phyloP scores from a whole-genome alignment of 352 stramenopile species.

The Phytopythium litorale region DNA sequence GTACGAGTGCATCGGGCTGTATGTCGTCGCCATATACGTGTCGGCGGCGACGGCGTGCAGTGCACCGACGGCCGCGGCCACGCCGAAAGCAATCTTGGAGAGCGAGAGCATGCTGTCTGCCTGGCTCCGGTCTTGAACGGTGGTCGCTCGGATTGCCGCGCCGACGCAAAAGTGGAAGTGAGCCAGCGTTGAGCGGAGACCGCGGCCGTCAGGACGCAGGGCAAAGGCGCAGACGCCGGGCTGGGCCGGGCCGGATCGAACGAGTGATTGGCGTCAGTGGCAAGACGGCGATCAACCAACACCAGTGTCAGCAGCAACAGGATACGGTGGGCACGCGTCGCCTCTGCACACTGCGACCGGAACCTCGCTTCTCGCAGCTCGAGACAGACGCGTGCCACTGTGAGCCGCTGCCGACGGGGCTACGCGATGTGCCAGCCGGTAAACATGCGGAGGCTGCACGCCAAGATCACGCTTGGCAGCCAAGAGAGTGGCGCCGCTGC shows the following conservation, averaged over 20 bases:
- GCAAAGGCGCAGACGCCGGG: not conserved
- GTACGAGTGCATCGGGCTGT: constrained; percentile 48
- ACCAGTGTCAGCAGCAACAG: not conserved
- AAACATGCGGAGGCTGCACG: not conserved
- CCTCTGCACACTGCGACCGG: not conserved
- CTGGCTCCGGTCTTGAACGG: not conserved
- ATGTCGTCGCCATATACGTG: constrained; percentile 38
- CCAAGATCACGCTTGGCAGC: not conserved
- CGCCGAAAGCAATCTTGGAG: constrained; percentile 5
- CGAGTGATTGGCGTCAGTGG: not conserved
- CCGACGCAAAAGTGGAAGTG: constrained; percentile 6
- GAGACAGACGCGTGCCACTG: constrained; percentile 2
- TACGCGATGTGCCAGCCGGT: not conserved
- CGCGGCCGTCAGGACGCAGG: no score
- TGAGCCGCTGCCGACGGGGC: not conserved
- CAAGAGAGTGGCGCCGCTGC: not conserved
- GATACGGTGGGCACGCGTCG: not conserved
- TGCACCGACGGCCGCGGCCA: not conserved
- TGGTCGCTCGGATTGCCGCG: not conserved
- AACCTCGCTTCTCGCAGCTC: not conserved
- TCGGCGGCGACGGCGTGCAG: constrained; percentile 2
- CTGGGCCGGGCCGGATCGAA: not conserved
- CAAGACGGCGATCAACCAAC: not conserved
- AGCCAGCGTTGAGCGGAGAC: not conserved
- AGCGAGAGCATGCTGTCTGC: constrained; percentile 1